These are phyloP conservation scores for Neurospora sp. DNA, from an alignment of 2,329 filamentous ascomycete species.

Conservation along the genomic window DNA sequence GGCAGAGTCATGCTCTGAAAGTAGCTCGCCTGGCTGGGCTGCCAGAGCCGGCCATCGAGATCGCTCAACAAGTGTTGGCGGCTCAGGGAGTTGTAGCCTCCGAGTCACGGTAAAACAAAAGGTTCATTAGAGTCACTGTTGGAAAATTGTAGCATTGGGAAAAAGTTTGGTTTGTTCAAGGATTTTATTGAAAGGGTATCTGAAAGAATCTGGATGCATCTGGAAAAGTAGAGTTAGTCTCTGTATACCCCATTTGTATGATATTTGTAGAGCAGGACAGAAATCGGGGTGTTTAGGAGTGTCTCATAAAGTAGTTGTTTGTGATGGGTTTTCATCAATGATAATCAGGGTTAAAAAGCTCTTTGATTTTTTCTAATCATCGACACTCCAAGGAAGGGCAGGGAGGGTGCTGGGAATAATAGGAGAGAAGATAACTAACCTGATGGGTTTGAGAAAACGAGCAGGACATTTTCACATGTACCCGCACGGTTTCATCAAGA, in stretches of 20 bases:
- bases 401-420: neutral
- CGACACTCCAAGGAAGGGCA: constrained; percentile 21
- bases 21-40: constrained; percentile 83
- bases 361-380: constrained; percentile 51
- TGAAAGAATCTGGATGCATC: constrained; percentile 8
- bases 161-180: constrained; percentile 4
- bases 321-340: constrained; percentile 47
- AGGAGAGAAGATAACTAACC: constrained; percentile 32
- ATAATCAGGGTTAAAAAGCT: constrained; percentile 60
- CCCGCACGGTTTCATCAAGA: neutral
- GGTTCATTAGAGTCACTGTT: neutral
- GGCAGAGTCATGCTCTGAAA: constrained; percentile 82
- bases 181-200: constrained; percentile 1
- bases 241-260: constrained; percentile 22
- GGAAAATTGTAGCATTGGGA: constrained; percentile 6
- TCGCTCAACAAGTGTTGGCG: constrained; percentile 52
- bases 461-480: constrained; percentile 1
- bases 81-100: constrained; percentile 1
- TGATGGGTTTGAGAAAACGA: constrained; percentile 17
- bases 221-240: constrained; percentile 25
- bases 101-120: neutral
- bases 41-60: constrained; percentile 58
- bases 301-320: constrained; percentile 42
- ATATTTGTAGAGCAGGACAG: constrained; percentile 13
- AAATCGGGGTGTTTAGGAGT: constrained; percentile 14